These are phyloP conservation scores for Nymphaea colorata DNA, from an alignment of 164 flowering plant species.

Conservation along the genomic window DNA sequence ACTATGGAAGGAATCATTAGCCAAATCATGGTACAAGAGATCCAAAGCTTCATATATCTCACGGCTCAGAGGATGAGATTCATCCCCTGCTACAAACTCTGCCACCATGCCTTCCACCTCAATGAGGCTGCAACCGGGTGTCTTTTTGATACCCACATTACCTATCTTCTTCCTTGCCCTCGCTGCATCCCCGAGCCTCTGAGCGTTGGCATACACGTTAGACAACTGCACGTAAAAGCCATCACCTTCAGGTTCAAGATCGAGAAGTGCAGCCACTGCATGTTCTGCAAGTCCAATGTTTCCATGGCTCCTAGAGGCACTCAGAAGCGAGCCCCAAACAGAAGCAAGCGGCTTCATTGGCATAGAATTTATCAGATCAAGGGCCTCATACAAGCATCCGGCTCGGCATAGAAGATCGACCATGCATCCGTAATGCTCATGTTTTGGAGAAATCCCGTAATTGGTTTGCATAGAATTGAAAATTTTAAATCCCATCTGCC, in stretches of 20 bases:
- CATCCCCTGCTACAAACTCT: not conserved
- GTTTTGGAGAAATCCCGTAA: slow-evolving; percentile 25
- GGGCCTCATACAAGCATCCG: slow-evolving; percentile 34
- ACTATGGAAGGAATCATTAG: too few relatives aligned
- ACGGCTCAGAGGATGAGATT: not conserved
- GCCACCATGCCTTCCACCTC: slow-evolving; percentile 2
- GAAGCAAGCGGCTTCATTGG: slow-evolving; percentile 28
- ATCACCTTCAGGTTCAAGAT: slow-evolving; percentile 16
- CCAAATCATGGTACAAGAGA: too few relatives aligned
- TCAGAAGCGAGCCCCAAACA: slow-evolving; percentile 30
- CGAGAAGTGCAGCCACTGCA: slow-evolving; percentile 18
- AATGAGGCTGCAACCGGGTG: slow-evolving; percentile 32
- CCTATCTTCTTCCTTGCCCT: slow-evolving; percentile 26
- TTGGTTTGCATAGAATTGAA: slow-evolving; percentile 20
- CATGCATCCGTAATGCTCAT: slow-evolving; percentile 44
- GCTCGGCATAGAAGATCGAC: slow-evolving; percentile 37
- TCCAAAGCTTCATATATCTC: not conserved
- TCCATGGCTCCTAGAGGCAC: slow-evolving; percentile 35
- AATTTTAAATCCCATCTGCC: slow-evolving; percentile 13
- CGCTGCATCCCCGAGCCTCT: slow-evolving; percentile 39
- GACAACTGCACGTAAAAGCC: slow-evolving; percentile 30
- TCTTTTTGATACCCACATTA: slow-evolving; percentile 24
- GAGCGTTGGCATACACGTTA: slow-evolving; percentile 32
- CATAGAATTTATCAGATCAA: slow-evolving; percentile 29
- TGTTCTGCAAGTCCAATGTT: slow-evolving; percentile 22